phyloP scores from a whole-genome alignment of 306 rosid species.

The Sicyos baderoa region DNA sequence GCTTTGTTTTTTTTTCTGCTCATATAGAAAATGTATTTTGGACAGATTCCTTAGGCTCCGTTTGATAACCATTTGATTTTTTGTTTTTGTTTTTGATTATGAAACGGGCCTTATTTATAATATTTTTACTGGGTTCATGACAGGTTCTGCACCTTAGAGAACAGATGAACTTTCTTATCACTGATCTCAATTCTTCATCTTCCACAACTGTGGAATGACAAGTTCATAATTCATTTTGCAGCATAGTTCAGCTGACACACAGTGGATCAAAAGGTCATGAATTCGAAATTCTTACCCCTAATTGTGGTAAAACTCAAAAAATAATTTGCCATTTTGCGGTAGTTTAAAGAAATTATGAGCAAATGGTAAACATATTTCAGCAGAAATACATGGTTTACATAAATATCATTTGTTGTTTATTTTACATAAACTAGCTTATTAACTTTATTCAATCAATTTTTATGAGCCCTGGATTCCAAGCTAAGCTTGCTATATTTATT shows the following conservation, averaged over 20 bases:
- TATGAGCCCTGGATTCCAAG: not conserved
- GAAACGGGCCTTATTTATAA: not conserved
- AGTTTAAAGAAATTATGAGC: not conserved
- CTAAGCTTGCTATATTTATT: not conserved
- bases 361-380: not conserved
- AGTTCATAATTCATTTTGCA: not conserved
- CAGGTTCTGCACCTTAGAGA: conserved; percentile 67
- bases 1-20: not conserved
- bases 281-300: too few relatives aligned
- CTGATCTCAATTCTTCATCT: conserved; percentile 35
- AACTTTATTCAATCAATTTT: not conserved
- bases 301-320: too few relatives aligned
- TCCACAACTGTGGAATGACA: not conserved
- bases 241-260: too few relatives aligned
- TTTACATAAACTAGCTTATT: not conserved
- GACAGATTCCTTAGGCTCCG: too few relatives aligned
- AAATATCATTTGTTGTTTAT: not conserved
- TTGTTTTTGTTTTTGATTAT: too few relatives aligned
- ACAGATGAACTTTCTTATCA: conserved; percentile 57
- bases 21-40: not conserved
- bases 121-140: conserved; percentile 4
- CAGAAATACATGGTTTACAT: not conserved
- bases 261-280: too few relatives aligned
- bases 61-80: too few relatives aligned
- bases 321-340: not conserved